Base-by-base conservation (phyloP, 2,329 filamentous ascomycete species). In the Diaporthe ampelina region DNA sequence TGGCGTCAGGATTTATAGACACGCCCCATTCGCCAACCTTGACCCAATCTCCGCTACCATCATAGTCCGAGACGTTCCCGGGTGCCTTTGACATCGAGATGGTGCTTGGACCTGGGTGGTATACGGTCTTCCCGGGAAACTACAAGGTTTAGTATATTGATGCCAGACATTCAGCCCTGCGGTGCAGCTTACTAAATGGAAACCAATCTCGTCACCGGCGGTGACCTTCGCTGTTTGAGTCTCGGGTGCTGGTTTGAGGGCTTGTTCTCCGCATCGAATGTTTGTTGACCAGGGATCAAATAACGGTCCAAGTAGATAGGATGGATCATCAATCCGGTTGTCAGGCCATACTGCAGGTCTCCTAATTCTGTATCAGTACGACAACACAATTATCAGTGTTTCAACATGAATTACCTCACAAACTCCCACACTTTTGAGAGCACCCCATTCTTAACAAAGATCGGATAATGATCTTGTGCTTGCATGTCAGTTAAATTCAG, bases 181-280 rank as follows among this genome's bases (percentile, higher is more conserved):
- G 52, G 13, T 32, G 2, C 52, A 32, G 3, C 26, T 9, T 56
- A 56, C 52, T 19, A 56, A 26, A 32, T 56, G 52, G 26, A 56
- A 56, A 32, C 52, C 52, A 21, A 56, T 29, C 26, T 56, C 52
- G 52, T 56, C 52, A 56, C 52, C 26, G 52, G 52, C 52, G 15
- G 52, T 56, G 26, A 56, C 52, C 26, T 56, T 56, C 8, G 52
- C 52, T 26, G 52, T 32, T 56, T 56, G 52, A 9, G 52, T 56
- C 4, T 56, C 52, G 26, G 26, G 52, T 32, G 52, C 52, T 32
- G 52, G 52, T 11, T 32, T 32, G 15, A 56, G 52, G 26, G 52
- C 52, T 32, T 56, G 52, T 19, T 56, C 26, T 56, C 26, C 48
- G 13, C 48, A 52, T 21, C 48, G 48, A 26, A 52, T 52, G 13